A percentile compares a stretch with the other conserved stretches of the same genome.
phyloP scores from a whole-genome alignment of 1,284 basidiomycete species.

The Coriolopsis trogii region DNA sequence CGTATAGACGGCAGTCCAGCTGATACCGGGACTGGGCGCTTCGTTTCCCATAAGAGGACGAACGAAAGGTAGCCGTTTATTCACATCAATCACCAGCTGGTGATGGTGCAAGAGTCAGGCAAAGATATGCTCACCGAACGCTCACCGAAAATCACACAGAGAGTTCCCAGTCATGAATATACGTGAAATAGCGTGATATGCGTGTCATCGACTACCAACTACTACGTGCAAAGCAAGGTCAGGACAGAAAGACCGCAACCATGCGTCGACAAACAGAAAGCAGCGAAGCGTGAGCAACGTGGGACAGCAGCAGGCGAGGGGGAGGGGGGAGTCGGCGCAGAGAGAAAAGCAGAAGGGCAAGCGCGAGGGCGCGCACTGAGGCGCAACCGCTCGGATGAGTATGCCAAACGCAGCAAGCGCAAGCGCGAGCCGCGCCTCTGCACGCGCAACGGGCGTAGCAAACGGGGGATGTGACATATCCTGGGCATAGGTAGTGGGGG shows the following conservation, averaged over 20 bases:
- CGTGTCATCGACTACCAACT: constrained; percentile 23
- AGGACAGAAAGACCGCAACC: constrained; percentile 2
- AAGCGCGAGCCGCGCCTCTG: constrained; percentile 21
- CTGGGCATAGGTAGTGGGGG: constrained; percentile 23
- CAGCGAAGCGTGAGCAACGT: constrained; percentile 6
- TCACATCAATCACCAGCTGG: no score
- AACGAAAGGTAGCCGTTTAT: no score
- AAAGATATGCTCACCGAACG: neutral
- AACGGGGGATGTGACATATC: constrained; percentile 18
- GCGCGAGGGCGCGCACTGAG: constrained; percentile 4
- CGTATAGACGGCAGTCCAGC: no score
- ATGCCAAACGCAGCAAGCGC: constrained; percentile 13
- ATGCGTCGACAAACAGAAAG: constrained; percentile 13
- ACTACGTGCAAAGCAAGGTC: constrained; percentile 18
- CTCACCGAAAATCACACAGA: neutral
- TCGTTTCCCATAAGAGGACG: no score
- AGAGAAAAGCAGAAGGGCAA: neutral
- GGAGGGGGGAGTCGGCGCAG: neutral
- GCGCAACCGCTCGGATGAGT: neutral
- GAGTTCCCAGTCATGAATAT: constrained; percentile 20
- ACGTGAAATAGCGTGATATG: constrained; percentile 28
- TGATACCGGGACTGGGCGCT: no score
- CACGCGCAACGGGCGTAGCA: constrained; percentile 11
- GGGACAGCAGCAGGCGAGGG: constrained; percentile 3
- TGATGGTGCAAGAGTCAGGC: no score